These are phyloP conservation scores for Pistacia integerrima DNA, from an alignment of 345 rosid species.

Conservation along the genomic window DNA sequence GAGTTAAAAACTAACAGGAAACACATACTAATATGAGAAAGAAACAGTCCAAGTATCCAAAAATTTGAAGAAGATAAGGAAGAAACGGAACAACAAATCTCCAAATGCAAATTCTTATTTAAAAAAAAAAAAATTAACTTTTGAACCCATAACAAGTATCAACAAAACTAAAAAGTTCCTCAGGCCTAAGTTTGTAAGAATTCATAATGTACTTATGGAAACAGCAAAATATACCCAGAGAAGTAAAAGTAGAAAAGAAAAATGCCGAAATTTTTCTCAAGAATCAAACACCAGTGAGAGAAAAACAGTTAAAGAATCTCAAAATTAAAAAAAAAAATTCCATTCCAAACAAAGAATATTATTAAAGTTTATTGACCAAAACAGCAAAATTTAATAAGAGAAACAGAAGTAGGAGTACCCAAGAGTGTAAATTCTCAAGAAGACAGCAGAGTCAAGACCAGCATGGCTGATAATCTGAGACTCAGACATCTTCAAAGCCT, in stretches of 20 bases:
- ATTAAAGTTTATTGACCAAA: too few relatives aligned
- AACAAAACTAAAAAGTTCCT: too few relatives aligned
- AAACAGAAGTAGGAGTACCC: conserved; percentile 47
- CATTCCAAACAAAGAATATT: not conserved
- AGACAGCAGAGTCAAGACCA: conserved; percentile 94
- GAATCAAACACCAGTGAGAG: not conserved
- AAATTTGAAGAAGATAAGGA: not conserved
- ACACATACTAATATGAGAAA: not conserved
- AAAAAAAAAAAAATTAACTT: not conserved
- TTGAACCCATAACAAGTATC: not conserved
- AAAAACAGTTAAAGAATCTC: not conserved
- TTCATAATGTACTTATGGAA: too few relatives aligned
- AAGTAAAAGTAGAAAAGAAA: too few relatives aligned
- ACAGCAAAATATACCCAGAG: too few relatives aligned
- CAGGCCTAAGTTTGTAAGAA: too few relatives aligned
- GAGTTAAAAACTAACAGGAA: not conserved
- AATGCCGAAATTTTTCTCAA: not conserved
- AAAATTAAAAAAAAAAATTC: too few relatives aligned
- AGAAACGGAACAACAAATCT: not conserved
- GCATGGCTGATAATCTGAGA: conserved; percentile 80
- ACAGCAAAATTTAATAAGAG: not conserved
- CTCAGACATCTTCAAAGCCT: conserved; percentile 87
- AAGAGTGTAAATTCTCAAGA: conserved; percentile 85
- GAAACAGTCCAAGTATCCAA: not conserved
- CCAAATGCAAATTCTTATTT: not conserved